Evolutionary conservation across 768 basidiomycete species (phyloP), one percentile per base, ranked within the genome.

Genomic region (Grammothele lineata): DNA sequence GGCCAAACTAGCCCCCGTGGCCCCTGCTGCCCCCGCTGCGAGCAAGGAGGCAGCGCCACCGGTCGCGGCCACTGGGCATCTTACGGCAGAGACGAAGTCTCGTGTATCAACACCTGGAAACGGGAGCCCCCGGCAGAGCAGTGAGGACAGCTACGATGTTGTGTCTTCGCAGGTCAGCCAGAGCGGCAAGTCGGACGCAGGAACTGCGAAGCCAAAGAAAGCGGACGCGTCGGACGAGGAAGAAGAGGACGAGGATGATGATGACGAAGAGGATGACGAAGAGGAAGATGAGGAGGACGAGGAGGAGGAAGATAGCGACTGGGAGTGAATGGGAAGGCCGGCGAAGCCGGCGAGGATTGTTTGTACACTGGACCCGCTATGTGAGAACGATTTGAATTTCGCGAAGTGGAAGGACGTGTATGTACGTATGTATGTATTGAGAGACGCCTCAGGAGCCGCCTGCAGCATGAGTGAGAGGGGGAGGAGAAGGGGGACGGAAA

Each of bases 81-180:
- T 53, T 15, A 30, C 53, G 25, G 36, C 35, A 25, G 54, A 53
- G 22, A 42, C 40, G 2, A 43, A 39, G 18, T 57, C 55, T 3
- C 45, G 48, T 7, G 40, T 43, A 9, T 59, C 57, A 15, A 60
- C 59, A 5, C 57, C 63, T 1, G 58, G 53, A 1, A 46, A 43
- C 3, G 34, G 19, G 18, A 68, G 64, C 34, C 63, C 65, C 4
- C 47, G 61, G 34, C 61, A 51, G 30, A 69, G 63, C 45, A 62
- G 66, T 43, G 67, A 69, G 25, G 62, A 58, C 37, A 69, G 67
- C 51, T 69, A 62, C 45, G 67, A 69, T 40, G 55, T 69, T 17
- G 66, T 69, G 2, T 68, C 67, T 5, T 62, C 62, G 9, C 65
- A 57, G 26, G 58, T 62, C 21, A 67, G 66, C 40, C 51, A 46